These are phyloP conservation scores for Mucor indicus DNA, from an alignment of 371 early-diverging fungal genomes.

Conservation along the genomic window DNA sequence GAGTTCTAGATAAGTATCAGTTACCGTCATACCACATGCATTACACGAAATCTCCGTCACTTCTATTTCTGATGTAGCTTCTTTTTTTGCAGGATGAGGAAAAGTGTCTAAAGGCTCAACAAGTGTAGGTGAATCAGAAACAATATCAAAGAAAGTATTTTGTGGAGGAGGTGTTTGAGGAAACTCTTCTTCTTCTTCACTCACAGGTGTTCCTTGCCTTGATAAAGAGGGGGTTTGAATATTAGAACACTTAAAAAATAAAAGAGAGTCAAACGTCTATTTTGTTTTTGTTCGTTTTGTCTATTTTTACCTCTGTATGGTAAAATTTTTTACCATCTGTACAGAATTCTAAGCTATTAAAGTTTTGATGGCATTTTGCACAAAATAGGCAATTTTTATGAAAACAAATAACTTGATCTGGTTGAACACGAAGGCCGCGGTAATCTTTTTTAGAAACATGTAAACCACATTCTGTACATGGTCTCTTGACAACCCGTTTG, in stretches of 20 bases:
- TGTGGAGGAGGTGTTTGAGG: constrained; percentile 14
- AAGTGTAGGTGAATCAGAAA: background rate
- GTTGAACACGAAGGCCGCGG: constrained; percentile 16
- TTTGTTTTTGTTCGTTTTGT: background rate
- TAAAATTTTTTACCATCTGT: constrained; percentile 41
- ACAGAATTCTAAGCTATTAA: constrained; percentile 32
- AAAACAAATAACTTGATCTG: constrained; percentile 14
- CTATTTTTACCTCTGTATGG: constrained; percentile 33
- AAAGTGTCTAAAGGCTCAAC: background rate
- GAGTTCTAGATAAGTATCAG: constrained; percentile 21
- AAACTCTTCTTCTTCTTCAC: constrained; percentile 21
- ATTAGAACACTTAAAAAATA: constrained; percentile 1
- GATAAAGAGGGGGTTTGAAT: background rate
- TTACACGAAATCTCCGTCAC: constrained; percentile 9
- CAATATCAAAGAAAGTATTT: constrained; percentile 7
- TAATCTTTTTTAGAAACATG: constrained; percentile 25
- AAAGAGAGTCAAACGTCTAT: no score
- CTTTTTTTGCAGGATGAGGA: constrained; percentile 1
- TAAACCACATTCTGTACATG: constrained; percentile 22
- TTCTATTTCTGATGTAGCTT: no score
- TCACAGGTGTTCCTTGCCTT: constrained; percentile 6
- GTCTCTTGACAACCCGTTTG: constrained; percentile 11
- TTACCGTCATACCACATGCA: constrained; percentile 19
- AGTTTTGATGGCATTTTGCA: constrained; percentile 18
- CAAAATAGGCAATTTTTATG: constrained; percentile 17